A percentile compares a stretch with the other conserved stretches of the same genome.
These are phyloP conservation scores for Colletotrichum cordylinicola DNA, from an alignment of 2,329 filamentous ascomycete genomes.

Conservation along the genomic window DNA sequence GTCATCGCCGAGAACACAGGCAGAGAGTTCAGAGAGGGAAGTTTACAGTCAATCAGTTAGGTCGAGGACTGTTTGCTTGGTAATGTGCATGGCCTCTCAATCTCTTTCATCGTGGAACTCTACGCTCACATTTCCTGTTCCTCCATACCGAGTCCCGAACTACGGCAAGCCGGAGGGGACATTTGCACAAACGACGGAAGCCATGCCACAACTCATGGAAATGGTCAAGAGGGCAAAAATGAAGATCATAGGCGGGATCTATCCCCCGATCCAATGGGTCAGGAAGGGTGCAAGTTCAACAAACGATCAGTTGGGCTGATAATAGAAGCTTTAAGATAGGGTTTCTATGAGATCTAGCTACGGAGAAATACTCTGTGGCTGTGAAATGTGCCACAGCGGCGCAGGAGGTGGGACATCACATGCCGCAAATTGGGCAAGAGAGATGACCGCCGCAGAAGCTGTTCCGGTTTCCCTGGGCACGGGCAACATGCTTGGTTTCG, in stretches of 20 bases:
- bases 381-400: background rate
- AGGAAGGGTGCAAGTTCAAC: background rate
- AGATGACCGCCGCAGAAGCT: background rate
- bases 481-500: background rate
- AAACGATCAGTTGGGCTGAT: too few relatives aligned
- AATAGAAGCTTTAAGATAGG: background rate
- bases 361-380: background rate
- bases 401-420: background rate
- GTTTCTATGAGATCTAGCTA: background rate
- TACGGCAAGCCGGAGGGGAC: background rate
- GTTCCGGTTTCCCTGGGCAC: background rate
- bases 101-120: background rate
- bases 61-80: background rate
- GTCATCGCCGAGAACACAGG: background rate
- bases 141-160: background rate
- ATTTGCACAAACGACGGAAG: background rate
- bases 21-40: background rate
- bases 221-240: fast-evolving
- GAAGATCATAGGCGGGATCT: fast-evolving
- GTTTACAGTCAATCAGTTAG: background rate
- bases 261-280: background rate
- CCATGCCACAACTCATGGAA: background rate
- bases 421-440: background rate
- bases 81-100: background rate
- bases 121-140: background rate